Evolutionary conservation across 805 yeast genomes (phyloP), one percentile per base, ranked within the genome.

Genomic region (Zygoascus flipseniorum): DNA sequence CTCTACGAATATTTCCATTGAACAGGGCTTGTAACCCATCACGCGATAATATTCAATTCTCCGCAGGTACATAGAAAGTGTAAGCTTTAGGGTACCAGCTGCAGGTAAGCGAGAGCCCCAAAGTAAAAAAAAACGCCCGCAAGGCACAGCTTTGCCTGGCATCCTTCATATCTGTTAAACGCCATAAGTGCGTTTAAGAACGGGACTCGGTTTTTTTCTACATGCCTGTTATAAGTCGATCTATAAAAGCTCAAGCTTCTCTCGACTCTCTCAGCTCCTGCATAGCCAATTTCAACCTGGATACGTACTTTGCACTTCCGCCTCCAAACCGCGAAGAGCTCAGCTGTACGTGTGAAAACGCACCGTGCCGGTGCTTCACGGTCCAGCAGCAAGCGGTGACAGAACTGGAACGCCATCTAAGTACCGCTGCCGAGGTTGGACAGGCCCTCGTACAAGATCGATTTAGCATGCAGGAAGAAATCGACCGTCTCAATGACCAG

Each of bases 381-480:
- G 45, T 20, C 32, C 59, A 56, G 5, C 48, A 35, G 37, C 37
- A 45, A 19, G 13, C 47, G 14, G 46, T 58, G 23, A 43, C 47
- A 2, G 39, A 44, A 42, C 51, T 57, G 18, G 53, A 57, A 32
- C 48, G 23, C 19, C 58, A 58, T 39, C 57, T 58, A 35, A 55
- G 47, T 20, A 43, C 45, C 5, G 59, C 62, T 35, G 62, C 59
- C 8, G 59, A 58, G 48, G 57, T 55, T 8, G 62, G 62, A 8
- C 56, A 58, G 42, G 62, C 60, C 4, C 50, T 58, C 32, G 48
- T 58, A 16, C 43, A 26, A 13, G 58, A 51, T 3, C 41, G 52
- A 41, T 39, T 35, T 13, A 45, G 45, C 23, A 37, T 57, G 57
- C 52, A 55, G 39, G 39, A 41, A 8, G 47, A 51, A 9, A 55